Conservation (phyloP, 179 eudicot genomes). For the Kewa caespitosa region DNA sequence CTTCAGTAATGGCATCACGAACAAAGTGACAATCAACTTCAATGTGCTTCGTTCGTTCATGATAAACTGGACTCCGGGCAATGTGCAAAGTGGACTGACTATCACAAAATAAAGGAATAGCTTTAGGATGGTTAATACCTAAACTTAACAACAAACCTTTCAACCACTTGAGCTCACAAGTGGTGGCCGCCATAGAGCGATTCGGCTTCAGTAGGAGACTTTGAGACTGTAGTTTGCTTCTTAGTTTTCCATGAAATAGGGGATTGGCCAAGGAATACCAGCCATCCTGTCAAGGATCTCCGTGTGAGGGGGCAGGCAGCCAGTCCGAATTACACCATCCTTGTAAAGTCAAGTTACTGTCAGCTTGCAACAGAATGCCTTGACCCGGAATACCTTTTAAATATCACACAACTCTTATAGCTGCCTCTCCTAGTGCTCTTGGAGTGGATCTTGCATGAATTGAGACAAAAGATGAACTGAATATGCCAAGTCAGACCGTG, state of each 20-base stretch:
- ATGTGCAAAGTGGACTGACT: too few species aligned
- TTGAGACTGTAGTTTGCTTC: not conserved
- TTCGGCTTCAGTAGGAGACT: not conserved
- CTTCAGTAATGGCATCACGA: too few species aligned
- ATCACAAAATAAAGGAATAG: too few species aligned
- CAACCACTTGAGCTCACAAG: too few species aligned
- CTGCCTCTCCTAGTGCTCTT: not conserved
- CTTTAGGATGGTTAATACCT: too few species aligned
- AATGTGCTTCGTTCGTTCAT: too few species aligned
- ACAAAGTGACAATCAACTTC: too few species aligned
- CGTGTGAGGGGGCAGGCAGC: not conserved
- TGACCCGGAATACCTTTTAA: not conserved
- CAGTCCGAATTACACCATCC: not conserved
- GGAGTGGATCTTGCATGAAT: not conserved
- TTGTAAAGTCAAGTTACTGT: not conserved
- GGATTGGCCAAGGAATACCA: not conserved
- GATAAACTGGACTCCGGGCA: too few species aligned
- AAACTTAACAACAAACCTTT: too few species aligned
- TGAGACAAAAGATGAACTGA: not conserved
- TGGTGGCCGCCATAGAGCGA: not conserved
- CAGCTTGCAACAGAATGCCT: not conserved
- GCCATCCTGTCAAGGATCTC: not conserved
- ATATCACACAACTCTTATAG: not conserved
- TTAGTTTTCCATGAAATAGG: not conserved
- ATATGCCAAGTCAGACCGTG: not conserved